phyloP scores from a whole-genome alignment of 495 filamentous ascomycete genomes.

The Pyrenopolyporus hunteri region DNA sequence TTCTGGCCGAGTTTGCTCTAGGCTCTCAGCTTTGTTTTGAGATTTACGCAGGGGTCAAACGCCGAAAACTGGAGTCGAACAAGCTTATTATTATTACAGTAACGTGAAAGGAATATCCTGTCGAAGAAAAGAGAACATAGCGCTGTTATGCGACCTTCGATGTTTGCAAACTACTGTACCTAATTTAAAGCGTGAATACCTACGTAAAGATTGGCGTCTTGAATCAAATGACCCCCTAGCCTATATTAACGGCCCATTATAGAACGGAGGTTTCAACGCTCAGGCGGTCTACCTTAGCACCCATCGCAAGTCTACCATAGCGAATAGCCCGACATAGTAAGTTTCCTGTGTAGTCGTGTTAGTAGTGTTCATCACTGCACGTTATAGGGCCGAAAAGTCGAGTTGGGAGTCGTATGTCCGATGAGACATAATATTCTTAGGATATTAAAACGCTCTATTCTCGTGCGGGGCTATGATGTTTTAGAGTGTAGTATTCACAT shows the following conservation, averaged over 20 bases:
- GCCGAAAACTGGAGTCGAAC: slow-evolving; percentile 12
- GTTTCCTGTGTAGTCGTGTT: slow-evolving; percentile 5
- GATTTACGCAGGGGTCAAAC: slow-evolving; percentile 33
- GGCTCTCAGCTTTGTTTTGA: slow-evolving; percentile 25
- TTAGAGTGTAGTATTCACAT: slow-evolving; percentile 36
- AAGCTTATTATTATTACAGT: slow-evolving; percentile 27
- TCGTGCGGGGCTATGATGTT: slow-evolving; percentile 25
- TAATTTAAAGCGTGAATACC: background rate
- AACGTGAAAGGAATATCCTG: slow-evolving; percentile 4
- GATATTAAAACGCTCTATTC: slow-evolving; percentile 17
- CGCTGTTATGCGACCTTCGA: slow-evolving; percentile 2
- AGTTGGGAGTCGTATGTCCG: slow-evolving; percentile 1
- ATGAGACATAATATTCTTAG: slow-evolving; percentile 9
- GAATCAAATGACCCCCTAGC: background rate
- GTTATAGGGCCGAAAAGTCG: slow-evolving; percentile 26
- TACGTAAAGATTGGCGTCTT: background rate
- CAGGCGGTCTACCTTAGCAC: slow-evolving; percentile 10
- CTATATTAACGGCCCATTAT: slow-evolving; percentile 29
- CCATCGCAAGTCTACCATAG: background rate
- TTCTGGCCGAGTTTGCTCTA: slow-evolving; percentile 17
- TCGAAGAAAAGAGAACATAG: background rate
- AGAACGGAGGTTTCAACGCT: slow-evolving; percentile 15
- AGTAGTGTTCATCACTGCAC: slow-evolving; percentile 7
- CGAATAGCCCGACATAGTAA: slow-evolving; percentile 8
- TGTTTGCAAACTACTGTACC: background rate